Conservation (phyloP, 768 basidiomycete species). For the Nidula microcarpa region DNA sequence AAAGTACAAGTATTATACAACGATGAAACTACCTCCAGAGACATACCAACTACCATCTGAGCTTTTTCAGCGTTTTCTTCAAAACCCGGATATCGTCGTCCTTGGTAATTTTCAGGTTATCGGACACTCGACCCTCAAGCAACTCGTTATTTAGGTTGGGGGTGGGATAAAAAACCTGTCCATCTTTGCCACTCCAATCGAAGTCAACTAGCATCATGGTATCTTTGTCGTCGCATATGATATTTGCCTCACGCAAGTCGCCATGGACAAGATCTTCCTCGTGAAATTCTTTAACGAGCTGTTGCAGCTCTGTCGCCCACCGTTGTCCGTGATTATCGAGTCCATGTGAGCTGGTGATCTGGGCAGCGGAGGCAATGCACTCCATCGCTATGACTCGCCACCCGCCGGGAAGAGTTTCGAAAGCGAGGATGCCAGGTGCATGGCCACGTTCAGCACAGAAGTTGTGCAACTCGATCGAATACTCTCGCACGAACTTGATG, state of each 20-base stretch:
- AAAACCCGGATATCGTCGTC: slow-evolving; percentile 10
- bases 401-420: slow-evolving; percentile 19
- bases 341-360: neutral
- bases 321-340: neutral
- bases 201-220: slow-evolving; percentile 12
- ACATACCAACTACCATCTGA: too few species aligned
- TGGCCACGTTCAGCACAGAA: slow-evolving; percentile 13
- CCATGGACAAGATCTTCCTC: slow-evolving; percentile 11
- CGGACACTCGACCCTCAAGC: slow-evolving; percentile 2
- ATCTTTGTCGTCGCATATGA: slow-evolving; percentile 6
- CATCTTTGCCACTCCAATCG: slow-evolving; percentile 10
- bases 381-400: slow-evolving; percentile 22
- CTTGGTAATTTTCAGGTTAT: slow-evolving; percentile 7
- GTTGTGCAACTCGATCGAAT: slow-evolving; percentile 14
- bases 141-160: slow-evolving; percentile 7
- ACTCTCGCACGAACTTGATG: slow-evolving; percentile 17
- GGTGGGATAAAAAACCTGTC: slow-evolving; percentile 8
- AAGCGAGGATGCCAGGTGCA: slow-evolving; percentile 19
- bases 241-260: slow-evolving; percentile 13
- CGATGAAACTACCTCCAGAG: too few species aligned
- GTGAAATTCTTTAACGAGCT: slow-evolving; percentile 10
- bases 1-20: too few species aligned
- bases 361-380: slow-evolving; percentile 2
- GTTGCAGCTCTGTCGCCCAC: slow-evolving; percentile 1
- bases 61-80: slow-evolving; percentile 4